Evolutionary conservation across 768 basidiomycete genomes (phyloP), one percentile per base, ranked within the genome.

Genomic region (Boletus insuetus): DNA sequence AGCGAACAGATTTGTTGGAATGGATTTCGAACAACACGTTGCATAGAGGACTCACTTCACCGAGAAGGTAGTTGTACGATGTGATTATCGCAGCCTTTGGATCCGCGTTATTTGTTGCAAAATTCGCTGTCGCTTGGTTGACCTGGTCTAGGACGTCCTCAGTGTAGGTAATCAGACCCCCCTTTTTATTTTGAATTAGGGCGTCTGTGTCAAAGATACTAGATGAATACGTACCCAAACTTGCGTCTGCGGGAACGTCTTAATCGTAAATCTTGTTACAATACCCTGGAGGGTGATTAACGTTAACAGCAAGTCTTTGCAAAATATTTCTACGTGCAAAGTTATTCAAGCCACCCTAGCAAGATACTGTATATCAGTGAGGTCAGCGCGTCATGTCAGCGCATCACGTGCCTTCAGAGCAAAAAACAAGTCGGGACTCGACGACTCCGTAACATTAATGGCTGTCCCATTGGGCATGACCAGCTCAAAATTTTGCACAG

Each of bases 311-410:
- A 7, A 37, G 24, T 43, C 8, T 1, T 17, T 3, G 3, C 8
- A 35, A 20, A 52, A 19, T 2, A 10, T 34, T 24, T 19, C 19
- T 13, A 48, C 68, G 10, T 42, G 77, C 78, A 54, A 84, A 86
- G 57, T 87, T 87, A 58, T 87, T 85, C 58, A 75, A 64, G 11
- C 84, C 85, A 32, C 85, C 86, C 82, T 85, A 50, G 4, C 1
- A 20, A 34, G 12, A 19, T 16, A n/a, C n/a, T n/a, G n/a, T n/a
- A n/a, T n/a, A 49, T 42, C 6, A 49, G 49, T 17, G 12, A 54
- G 19, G 8, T 17, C 9, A 16, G 2, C 29, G 44, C 20, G 12
- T 16, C 8, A 12, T 22, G 10, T 41, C 5, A 14, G 2, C 41
- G 22, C 47, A 20, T 0, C 3, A 48, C 20, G 10, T 56, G 77